Percentiles rank a stretch among this genome's conserved stretches.
These are phyloP conservation scores for Podospora bellae-mahoneyi DNA, from an alignment of 495 filamentous ascomycete genomes.

Conservation along the genomic window DNA sequence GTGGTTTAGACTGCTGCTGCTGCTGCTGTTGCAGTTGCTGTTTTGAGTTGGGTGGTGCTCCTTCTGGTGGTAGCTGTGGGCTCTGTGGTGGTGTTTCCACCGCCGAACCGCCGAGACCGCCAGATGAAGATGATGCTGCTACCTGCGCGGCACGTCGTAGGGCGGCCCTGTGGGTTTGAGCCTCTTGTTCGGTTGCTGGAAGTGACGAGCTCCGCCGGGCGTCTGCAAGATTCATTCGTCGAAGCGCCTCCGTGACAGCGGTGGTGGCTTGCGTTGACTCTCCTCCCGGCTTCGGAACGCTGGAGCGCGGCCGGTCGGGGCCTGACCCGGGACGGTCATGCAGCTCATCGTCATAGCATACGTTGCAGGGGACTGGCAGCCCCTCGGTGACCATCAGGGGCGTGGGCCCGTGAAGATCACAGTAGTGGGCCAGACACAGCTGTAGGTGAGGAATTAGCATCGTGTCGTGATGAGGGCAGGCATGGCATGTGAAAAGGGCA, in stretches of 20 bases:
- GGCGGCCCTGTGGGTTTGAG: slow-evolving; percentile 40
- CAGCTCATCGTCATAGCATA: slow-evolving; percentile 59
- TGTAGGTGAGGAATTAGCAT: slow-evolving; percentile 49
- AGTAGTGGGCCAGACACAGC: slow-evolving; percentile 95
- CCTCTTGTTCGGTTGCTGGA: slow-evolving; percentile 40
- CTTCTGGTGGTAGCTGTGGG: slow-evolving; percentile 45
- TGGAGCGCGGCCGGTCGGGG: slow-evolving; percentile 36
- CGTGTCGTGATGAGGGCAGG: slow-evolving; percentile 14
- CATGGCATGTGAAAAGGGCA: not conserved
- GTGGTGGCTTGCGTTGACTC: slow-evolving; percentile 32
- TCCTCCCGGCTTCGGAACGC: slow-evolving; percentile 27
- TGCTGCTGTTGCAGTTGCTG: slow-evolving; percentile 13
- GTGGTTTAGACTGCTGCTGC: slow-evolving; percentile 31
- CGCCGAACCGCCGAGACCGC: slow-evolving; percentile 28
- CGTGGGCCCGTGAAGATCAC: slow-evolving; percentile 91
- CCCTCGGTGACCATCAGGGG: slow-evolving; percentile 94
- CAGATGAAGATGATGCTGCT: slow-evolving; percentile 18
- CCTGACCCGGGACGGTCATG: slow-evolving; percentile 10
- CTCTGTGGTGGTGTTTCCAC: slow-evolving; percentile 63
- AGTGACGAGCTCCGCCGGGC: slow-evolving; percentile 39
- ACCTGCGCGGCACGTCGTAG: slow-evolving; percentile 33
- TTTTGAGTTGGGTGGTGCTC: slow-evolving; percentile 9
- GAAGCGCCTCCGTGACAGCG: slow-evolving; percentile 39
- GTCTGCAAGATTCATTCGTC: slow-evolving; percentile 38
- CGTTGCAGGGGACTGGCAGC: slow-evolving; percentile 69